phyloP scores from a whole-genome alignment of 1,139 yeast genomes.

The Suhomyces kunorum region DNA sequence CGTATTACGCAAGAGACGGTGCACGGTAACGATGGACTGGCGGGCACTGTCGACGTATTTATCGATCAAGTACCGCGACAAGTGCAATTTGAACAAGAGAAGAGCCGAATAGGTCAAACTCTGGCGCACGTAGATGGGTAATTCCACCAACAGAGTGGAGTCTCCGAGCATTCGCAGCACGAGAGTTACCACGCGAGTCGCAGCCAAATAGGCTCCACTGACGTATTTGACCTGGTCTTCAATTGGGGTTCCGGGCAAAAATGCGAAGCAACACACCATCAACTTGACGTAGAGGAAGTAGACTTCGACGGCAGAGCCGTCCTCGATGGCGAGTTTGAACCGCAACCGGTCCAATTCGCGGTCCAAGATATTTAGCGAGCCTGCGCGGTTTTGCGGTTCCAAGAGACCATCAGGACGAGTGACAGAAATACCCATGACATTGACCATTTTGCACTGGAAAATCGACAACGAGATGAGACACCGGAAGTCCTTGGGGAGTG shows the following conservation, averaged over 20 bases:
- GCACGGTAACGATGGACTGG: conserved; percentile 91
- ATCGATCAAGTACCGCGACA: conserved; percentile 74
- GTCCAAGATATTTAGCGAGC: conserved; percentile 71
- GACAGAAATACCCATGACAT: conserved; percentile 88
- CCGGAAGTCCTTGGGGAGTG: conserved; percentile 70
- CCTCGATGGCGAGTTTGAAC: conserved; percentile 62
- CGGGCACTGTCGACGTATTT: conserved; percentile 85
- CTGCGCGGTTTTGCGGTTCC: conserved; percentile 82
- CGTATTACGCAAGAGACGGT: conserved; percentile 81
- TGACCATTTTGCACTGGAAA: conserved; percentile 81
- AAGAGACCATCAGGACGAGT: conserved; percentile 86
- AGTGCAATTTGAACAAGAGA: conserved; percentile 75
- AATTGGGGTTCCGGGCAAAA: conserved; percentile 85
- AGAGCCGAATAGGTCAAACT: conserved; percentile 81
- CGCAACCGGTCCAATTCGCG: conserved; percentile 74
- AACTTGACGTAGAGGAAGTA: conserved; percentile 76
- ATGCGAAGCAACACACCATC: conserved; percentile 87
- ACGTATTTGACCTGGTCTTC: conserved; percentile 87
- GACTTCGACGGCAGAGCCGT: conserved; percentile 68
- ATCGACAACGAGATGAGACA: conserved; percentile 73
- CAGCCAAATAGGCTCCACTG: conserved; percentile 75
- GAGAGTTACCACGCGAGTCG: conserved; percentile 80
- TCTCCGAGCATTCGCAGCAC: conserved; percentile 62
- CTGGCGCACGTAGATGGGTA: conserved; percentile 86
- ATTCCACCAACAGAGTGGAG: conserved; percentile 73